phyloP scores from a whole-genome alignment of 2,329 filamentous ascomycete genomes.

The Pseudogymnoascus sp. region DNA sequence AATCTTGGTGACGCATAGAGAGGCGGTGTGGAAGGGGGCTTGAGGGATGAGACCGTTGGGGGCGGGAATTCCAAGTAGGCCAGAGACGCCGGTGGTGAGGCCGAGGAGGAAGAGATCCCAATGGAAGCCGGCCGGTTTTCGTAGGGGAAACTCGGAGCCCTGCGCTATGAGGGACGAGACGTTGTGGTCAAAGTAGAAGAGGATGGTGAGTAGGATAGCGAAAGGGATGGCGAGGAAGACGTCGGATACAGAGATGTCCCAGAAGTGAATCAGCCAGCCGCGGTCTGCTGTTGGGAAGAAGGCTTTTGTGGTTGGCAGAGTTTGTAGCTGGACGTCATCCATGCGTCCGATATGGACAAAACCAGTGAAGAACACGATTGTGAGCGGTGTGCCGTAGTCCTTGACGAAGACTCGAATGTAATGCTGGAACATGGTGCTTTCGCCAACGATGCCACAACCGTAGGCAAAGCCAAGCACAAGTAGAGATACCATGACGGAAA shows the following conservation, averaged over 20 bases:
- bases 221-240: conserved; percentile 84
- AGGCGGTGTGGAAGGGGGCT: conserved; percentile 73
- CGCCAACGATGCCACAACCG: conserved; percentile 62
- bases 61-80: conserved; percentile 68
- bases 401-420: conserved; percentile 75
- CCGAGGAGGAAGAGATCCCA: conserved; percentile 80
- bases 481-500: conserved; percentile 68
- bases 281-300: conserved; percentile 71
- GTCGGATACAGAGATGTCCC: conserved; percentile 64
- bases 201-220: conserved; percentile 69
- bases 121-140: conserved; percentile 76
- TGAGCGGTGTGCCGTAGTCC: conserved; percentile 80
- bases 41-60: conserved; percentile 80
- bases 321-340: conserved; percentile 59
- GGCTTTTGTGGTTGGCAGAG: conserved; percentile 65
- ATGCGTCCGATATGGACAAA: conserved; percentile 84
- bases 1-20: conserved; percentile 62
- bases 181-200: conserved; percentile 90
- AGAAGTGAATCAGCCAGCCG: conserved; percentile 73
- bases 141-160: conserved; percentile 72
- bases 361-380: conserved; percentile 79
- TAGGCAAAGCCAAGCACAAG: conserved; percentile 74
- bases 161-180: conserved; percentile 77
- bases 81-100: conserved; percentile 66
- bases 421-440: conserved; percentile 64